phyloP scores from a whole-genome alignment of 2,329 filamentous ascomycete species.

The Penicillium sp. region DNA sequence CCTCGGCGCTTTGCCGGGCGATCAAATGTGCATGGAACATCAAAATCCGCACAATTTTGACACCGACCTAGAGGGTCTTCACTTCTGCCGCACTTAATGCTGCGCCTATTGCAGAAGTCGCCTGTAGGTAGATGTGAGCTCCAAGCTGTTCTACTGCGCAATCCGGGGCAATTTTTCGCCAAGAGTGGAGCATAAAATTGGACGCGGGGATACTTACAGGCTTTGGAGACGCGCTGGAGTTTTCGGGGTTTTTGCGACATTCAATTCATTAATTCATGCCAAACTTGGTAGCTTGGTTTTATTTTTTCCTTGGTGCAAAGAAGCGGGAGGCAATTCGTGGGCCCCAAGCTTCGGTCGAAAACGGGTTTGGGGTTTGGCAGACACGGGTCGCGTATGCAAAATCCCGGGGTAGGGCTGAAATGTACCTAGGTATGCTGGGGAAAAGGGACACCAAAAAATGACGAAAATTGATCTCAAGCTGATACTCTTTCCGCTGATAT shows the following conservation, averaged over 20 bases:
- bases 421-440: conserved; percentile 10
- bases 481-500: neutral
- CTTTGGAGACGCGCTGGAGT: conserved; percentile 29
- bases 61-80: conserved; percentile 41
- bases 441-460: conserved; percentile 5
- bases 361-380: conserved; percentile 5
- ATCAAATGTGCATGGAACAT: conserved; percentile 50
- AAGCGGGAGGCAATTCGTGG: conserved; percentile 3
- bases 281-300: neutral
- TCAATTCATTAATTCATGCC: conserved; percentile 18
- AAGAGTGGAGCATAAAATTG: conserved; percentile 13
- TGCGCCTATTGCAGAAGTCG: conserved; percentile 53
- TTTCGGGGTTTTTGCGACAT: conserved; percentile 31
- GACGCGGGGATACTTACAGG: conserved; percentile 21
- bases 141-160: neutral
- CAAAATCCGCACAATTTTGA: conserved; percentile 53
- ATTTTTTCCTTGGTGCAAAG: neutral
- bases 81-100: conserved; percentile 46
- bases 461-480: neutral
- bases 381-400: neutral
- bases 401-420: conserved; percentile 2
- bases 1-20: conserved; percentile 46
- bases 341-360: conserved; percentile 2
- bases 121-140: conserved; percentile 24
- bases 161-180: conserved; percentile 5